phyloP scores from a whole-genome alignment of 805 yeast genomes.

The Cyberlindnera subsufficiens region DNA sequence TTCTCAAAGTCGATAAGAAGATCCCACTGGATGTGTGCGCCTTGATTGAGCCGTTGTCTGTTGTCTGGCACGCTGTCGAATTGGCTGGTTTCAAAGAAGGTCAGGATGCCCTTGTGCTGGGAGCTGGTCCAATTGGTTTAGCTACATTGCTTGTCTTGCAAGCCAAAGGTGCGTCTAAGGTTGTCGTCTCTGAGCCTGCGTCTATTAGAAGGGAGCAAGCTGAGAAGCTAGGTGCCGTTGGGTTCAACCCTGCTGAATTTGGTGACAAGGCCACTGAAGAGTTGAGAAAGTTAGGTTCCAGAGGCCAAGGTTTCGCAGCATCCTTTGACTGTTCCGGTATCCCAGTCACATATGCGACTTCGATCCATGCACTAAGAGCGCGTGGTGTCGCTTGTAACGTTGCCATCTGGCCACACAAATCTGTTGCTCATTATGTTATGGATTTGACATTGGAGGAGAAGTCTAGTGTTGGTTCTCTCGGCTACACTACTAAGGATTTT shows the following conservation, averaged over 20 bases:
- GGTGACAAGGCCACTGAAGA: constrained; percentile 27
- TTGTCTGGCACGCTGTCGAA: constrained; percentile 53
- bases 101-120: constrained; percentile 43
- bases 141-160: constrained; percentile 49
- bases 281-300: constrained; percentile 31
- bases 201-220: constrained; percentile 57
- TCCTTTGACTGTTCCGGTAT: constrained; percentile 52
- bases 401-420: constrained; percentile 45
- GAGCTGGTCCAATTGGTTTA: constrained; percentile 61
- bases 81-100: constrained; percentile 38
- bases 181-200: constrained; percentile 61
- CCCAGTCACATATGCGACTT: constrained; percentile 38
- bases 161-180: constrained; percentile 40
- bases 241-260: constrained; percentile 36
- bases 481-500: constrained; percentile 38
- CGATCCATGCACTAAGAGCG: constrained; percentile 33
- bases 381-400: constrained; percentile 41
- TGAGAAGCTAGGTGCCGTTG: constrained; percentile 38
- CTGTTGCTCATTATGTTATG: constrained; percentile 40
- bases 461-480: constrained; percentile 38
- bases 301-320: constrained; percentile 41
- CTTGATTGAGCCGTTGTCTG: constrained; percentile 51
- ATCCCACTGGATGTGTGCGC: constrained; percentile 51
- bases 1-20: constrained; percentile 33
- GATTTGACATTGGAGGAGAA: constrained; percentile 38